Base-by-base conservation (phyloP, 495 filamentous ascomycete species). In the Aspergillus funiculosus region DNA sequence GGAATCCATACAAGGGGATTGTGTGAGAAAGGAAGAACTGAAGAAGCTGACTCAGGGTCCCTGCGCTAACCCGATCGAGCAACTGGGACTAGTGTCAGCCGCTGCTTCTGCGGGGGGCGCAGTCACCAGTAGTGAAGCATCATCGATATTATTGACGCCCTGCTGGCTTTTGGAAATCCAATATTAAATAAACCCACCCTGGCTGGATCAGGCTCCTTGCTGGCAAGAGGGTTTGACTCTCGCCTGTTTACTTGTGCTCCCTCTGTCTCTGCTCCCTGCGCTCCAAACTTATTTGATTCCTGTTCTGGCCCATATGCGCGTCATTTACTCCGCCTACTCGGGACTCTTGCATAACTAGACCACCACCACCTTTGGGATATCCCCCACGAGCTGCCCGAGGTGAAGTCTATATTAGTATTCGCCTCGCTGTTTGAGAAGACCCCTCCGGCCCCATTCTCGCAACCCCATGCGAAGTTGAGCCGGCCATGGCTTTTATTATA, bases 161-260 rank as follows among this genome's bases (percentile, higher is more conserved):
- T 39, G 37, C 18, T 20, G 11, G n/a, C 21, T 21, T 10, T 11
- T 25, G 18, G 10, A n/a, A 17, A 19, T 20, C n/a, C 6, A 17
- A 34, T 22, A 22, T 9, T 36, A 26, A 40, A 34, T 15, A 38
- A 41, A 39, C 34, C 27, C 40, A 32, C 48, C 42, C 40, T 55
- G 48, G 41, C 52, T 55, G 52, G 52, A 6, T 55, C 48, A 48
- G 52, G 48, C 44, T 55, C 52, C 52, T 55, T 51, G 48, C 53
- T 51, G 45, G 48, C 43, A 52, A 46, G 50, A 50, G 53, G 41
- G 49, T 37, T n/a, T n/a, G n/a, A n/a, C n/a, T n/a, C n/a, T n/a
- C n/a, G n/a, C 42, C n/a, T 11, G 13, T 41, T 37, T 32, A 32
- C 5, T 27, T 14, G 24, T 38, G 29, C 39, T 19, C 17, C 17